phyloP scores from a whole-genome alignment of 2,329 filamentous ascomycete species.

The Paecilomyces sp. region DNA sequence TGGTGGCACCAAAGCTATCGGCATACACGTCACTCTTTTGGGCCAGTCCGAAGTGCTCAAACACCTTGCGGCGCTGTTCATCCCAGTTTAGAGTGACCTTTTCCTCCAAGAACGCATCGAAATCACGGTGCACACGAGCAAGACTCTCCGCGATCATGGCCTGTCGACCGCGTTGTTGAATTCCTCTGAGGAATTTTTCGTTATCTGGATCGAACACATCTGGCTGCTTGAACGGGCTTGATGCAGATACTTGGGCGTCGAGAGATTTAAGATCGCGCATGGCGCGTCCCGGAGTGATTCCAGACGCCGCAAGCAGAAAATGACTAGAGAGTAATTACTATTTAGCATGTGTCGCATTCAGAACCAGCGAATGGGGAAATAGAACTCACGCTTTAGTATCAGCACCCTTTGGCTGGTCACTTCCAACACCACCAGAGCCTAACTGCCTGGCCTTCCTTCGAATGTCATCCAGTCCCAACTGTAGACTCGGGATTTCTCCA shows the following conservation, averaged over 20 bases:
- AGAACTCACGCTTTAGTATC: conserved; percentile 48
- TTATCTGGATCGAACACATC: conserved; percentile 48
- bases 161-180: conserved; percentile 84
- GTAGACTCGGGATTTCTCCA: conserved; percentile 78
- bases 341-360: background rate
- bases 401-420: conserved; percentile 31
- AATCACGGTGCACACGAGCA: conserved; percentile 80
- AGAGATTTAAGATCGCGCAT: conserved; percentile 81
- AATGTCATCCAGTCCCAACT: conserved; percentile 87
- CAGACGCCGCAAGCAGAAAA: conserved; percentile 87
- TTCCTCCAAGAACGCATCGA: conserved; percentile 89
- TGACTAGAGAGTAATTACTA: conserved; percentile 49
- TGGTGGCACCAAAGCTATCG: conserved; percentile 37
- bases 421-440: conserved; percentile 55
- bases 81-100: conserved; percentile 96
- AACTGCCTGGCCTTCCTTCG: conserved; percentile 67
- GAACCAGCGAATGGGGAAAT: background rate
- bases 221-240: conserved; percentile 22
- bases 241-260: conserved; percentile 56
- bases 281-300: conserved; percentile 78
- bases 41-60: conserved; percentile 86
- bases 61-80: conserved; percentile 83
- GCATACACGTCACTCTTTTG: conserved; percentile 37
- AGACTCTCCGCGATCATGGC: conserved; percentile 90
- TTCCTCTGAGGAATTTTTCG: conserved; percentile 69